A percentile compares a stretch with the other conserved stretches of the same genome.
These are phyloP conservation scores for Chernovozyma sophiae-reginae DNA, from an alignment of 1,139 yeast species.

Conservation along the genomic window DNA sequence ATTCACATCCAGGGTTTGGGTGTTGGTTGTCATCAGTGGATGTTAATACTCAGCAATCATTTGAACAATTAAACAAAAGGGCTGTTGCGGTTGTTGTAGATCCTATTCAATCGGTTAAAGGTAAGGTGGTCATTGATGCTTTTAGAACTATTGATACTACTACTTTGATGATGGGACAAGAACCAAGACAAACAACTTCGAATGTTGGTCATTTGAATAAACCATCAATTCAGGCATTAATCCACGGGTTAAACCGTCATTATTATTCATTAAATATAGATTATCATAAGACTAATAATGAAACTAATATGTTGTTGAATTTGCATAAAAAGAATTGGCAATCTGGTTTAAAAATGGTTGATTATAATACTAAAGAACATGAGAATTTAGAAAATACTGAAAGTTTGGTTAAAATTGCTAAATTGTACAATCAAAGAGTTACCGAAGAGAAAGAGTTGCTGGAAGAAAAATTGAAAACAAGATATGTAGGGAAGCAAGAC, in stretches of 20 bases:
- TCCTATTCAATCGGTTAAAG: slow-evolving; percentile 97
- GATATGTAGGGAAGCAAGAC: slow-evolving; percentile 97
- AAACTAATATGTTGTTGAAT: slow-evolving; percentile 90
- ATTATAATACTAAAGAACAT: slow-evolving; percentile 76
- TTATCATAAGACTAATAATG: slow-evolving; percentile 88
- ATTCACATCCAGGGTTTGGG: slow-evolving; percentile 99
- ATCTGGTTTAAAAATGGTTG: slow-evolving; percentile 75
- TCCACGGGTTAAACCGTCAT: slow-evolving; percentile 95
- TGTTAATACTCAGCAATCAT: slow-evolving; percentile 95
- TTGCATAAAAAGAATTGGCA: slow-evolving; percentile 97
- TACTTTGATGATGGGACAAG: slow-evolving; percentile 91
- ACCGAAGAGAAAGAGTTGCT: slow-evolving; percentile 83
- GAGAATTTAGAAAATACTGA: slow-evolving; percentile 70
- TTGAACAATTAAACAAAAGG: slow-evolving; percentile 89
- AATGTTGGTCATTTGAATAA: slow-evolving; percentile 93
- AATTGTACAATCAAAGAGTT: slow-evolving; percentile 84
- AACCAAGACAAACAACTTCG: slow-evolving; percentile 96
- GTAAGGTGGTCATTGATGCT: slow-evolving; percentile 98
- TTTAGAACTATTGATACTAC: slow-evolving; percentile 90
- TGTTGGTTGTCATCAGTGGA: slow-evolving; percentile 98
- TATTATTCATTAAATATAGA: slow-evolving; percentile 94
- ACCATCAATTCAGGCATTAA: slow-evolving; percentile 96
- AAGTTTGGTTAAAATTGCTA: slow-evolving; percentile 85
- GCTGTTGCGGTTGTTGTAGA: slow-evolving; percentile 98
- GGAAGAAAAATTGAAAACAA: slow-evolving; percentile 86